Conservation (phyloP, 176 grass and related monocot species). For the Musa schizocarpa region DNA sequence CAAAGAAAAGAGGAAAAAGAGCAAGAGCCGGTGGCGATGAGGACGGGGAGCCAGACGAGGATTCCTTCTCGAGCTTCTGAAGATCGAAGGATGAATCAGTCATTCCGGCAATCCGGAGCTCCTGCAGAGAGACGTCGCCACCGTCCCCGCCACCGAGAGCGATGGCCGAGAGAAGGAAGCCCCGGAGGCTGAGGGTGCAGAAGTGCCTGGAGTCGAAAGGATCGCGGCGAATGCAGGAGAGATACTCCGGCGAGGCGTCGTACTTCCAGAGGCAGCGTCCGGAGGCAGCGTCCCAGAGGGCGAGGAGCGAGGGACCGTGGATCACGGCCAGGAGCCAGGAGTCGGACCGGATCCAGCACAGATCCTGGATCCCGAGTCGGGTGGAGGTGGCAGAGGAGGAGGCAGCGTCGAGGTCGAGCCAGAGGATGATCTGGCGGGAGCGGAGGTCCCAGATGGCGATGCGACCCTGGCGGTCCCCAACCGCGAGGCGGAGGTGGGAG, state of each 20-base stretch:
- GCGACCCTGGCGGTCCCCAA: slow-evolving; percentile 76
- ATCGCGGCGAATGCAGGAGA: slow-evolving; percentile 80
- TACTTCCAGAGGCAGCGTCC: slow-evolving; percentile 85
- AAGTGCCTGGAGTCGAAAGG: slow-evolving; percentile 81
- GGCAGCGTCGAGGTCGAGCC: slow-evolving; percentile 60
- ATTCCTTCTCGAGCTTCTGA: slow-evolving; percentile 78
- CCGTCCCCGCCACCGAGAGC: slow-evolving; percentile 18
- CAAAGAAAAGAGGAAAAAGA: slow-evolving; percentile 40
- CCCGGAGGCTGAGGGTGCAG: slow-evolving; percentile 62
- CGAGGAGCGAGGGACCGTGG: slow-evolving; percentile 75
- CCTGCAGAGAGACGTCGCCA: slow-evolving; percentile 60
- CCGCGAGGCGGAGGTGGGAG: slow-evolving; percentile 61
- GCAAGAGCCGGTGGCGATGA: slow-evolving; percentile 55
- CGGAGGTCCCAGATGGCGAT: slow-evolving; percentile 85
- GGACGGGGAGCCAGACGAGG: slow-evolving; percentile 18
- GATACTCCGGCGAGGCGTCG: slow-evolving; percentile 78
- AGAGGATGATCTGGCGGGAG: slow-evolving; percentile 51
- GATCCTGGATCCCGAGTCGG: slow-evolving; percentile 64
- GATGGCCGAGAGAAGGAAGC: slow-evolving; percentile 72
- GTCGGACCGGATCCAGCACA: slow-evolving; percentile 83
- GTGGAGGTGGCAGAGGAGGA: slow-evolving; percentile 25
- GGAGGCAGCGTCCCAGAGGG: slow-evolving; percentile 57
- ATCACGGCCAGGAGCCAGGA: slow-evolving; percentile 77
- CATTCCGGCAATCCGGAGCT: slow-evolving; percentile 40
- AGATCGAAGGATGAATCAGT: slow-evolving; percentile 49